Conservation (phyloP, 2,329 filamentous ascomycete genomes). For the Colletotrichum filicis region DNA sequence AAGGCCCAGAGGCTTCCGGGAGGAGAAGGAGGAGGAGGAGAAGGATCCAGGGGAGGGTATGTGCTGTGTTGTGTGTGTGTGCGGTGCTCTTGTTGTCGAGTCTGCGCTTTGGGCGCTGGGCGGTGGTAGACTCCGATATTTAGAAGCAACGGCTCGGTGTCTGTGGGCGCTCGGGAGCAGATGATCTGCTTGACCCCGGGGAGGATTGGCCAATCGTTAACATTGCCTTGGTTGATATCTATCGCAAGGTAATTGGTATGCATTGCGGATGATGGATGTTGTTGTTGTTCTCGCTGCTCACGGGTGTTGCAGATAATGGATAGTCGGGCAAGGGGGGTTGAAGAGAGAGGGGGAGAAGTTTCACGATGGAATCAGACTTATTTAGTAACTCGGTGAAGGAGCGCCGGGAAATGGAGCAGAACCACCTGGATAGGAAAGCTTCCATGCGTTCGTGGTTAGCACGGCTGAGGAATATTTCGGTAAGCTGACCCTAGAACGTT, state of each 20-base stretch:
- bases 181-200: not conserved
- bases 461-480: not conserved
- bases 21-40: not conserved
- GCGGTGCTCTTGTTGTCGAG: not conserved
- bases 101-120: slow-evolving; percentile 29
- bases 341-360: slow-evolving; percentile 4
- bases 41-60: not conserved
- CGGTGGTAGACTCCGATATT: not conserved
- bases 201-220: too few species aligned
- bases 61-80: slow-evolving; percentile 7
- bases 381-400: not conserved
- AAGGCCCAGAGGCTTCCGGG: not conserved
- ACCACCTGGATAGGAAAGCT: not conserved
- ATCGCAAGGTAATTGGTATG: not conserved
- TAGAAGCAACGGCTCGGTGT: not conserved
- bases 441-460: not conserved
- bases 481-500: not conserved
- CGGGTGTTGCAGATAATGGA: not conserved
- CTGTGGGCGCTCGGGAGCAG: not conserved
- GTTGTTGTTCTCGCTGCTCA: not conserved
- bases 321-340: not conserved
- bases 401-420: not conserved
- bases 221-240: not conserved
- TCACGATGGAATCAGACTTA: slow-evolving; percentile 22
- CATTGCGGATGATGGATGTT: not conserved